Conservation (phyloP, 495 filamentous ascomycete species). For the Penicillium macrosclerotiorum region DNA sequence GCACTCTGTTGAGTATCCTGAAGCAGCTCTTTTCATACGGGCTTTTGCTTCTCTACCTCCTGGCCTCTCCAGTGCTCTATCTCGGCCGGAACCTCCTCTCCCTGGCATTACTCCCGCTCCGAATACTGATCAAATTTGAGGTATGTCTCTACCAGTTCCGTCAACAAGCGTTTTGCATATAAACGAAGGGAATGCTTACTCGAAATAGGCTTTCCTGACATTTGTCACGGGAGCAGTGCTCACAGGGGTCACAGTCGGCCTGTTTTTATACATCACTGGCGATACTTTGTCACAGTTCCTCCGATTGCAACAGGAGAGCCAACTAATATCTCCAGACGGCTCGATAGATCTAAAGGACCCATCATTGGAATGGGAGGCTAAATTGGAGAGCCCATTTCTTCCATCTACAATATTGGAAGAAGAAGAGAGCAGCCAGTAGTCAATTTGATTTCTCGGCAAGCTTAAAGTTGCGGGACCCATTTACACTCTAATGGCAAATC, state of each 20-base stretch:
- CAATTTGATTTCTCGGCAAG: slow-evolving; percentile 15
- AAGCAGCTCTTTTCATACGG: slow-evolving; percentile 35
- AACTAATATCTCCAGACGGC: slow-evolving; percentile 5
- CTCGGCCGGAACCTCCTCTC: slow-evolving; percentile 35
- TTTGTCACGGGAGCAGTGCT: slow-evolving; percentile 23
- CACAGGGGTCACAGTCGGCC: slow-evolving; percentile 18
- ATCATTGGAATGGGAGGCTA: slow-evolving; percentile 36
- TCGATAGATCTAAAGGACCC: slow-evolving; percentile 9
- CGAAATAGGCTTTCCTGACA: slow-evolving; percentile 20
- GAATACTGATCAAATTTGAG: slow-evolving; percentile 59
- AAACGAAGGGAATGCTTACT: slow-evolving; percentile 7
- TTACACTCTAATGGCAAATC: too few relatives aligned
- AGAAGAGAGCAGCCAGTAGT: slow-evolving; percentile 45
- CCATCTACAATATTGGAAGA: slow-evolving; percentile 66
- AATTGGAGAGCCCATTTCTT: slow-evolving; percentile 38
- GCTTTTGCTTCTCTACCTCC: slow-evolving; percentile 25
- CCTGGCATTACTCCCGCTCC: slow-evolving; percentile 37
- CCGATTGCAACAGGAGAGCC: slow-evolving; percentile 9
- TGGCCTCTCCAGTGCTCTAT: slow-evolving; percentile 48
- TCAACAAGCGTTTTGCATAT: not conserved
- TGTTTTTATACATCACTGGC: slow-evolving; percentile 17
- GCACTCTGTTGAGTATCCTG: slow-evolving; percentile 30
- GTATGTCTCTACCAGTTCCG: slow-evolving; percentile 34
- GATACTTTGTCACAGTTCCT: slow-evolving; percentile 17
- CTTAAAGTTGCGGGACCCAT: too few relatives aligned